Conservation (phyloP, 2,329 filamentous ascomycete genomes). For the Venturia asperata region DNA sequence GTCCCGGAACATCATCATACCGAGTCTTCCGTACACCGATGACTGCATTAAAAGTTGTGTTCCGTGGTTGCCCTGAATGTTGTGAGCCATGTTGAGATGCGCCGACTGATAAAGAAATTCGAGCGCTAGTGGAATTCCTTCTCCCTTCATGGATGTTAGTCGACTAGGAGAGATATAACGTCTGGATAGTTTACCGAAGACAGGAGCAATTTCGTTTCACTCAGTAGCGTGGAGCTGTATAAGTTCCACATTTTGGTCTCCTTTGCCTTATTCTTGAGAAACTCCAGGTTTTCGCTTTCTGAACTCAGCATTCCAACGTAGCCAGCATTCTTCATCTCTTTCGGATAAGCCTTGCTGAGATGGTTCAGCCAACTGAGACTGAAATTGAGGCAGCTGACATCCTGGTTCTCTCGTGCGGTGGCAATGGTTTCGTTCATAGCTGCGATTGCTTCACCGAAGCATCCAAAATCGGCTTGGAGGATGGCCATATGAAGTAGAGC, state of each 20-base stretch:
- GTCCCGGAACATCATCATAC: conserved; percentile 31
- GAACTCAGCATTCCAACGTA: conserved; percentile 67
- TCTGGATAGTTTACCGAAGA: conserved; percentile 50
- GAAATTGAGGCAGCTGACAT: conserved; percentile 89
- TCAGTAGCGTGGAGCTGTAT: conserved; percentile 74
- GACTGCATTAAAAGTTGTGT: conserved; percentile 66
- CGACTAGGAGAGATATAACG: not conserved
- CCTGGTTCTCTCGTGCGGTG: conserved; percentile 88
- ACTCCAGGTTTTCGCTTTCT: conserved; percentile 73
- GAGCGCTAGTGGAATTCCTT: conserved; percentile 54
- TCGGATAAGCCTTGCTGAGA: conserved; percentile 78
- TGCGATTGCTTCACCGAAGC: conserved; percentile 78
- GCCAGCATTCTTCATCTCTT: conserved; percentile 62
- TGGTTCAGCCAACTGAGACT: conserved; percentile 94
- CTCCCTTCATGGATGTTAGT: conserved; percentile 39
- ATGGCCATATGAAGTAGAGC: conserved; percentile 89
- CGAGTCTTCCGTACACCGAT: conserved; percentile 69
- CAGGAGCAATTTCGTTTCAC: conserved; percentile 75
- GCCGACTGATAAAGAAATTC: conserved; percentile 78
- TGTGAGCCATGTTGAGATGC: conserved; percentile 70
- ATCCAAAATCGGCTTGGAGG: conserved; percentile 91
- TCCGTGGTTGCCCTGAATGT: conserved; percentile 65
- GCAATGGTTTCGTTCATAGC: conserved; percentile 93
- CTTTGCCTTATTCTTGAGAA: conserved; percentile 77
- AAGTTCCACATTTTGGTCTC: conserved; percentile 81